Conservation (phyloP, 2,329 filamentous ascomycete genomes). For the Beauveria varroae region DNA sequence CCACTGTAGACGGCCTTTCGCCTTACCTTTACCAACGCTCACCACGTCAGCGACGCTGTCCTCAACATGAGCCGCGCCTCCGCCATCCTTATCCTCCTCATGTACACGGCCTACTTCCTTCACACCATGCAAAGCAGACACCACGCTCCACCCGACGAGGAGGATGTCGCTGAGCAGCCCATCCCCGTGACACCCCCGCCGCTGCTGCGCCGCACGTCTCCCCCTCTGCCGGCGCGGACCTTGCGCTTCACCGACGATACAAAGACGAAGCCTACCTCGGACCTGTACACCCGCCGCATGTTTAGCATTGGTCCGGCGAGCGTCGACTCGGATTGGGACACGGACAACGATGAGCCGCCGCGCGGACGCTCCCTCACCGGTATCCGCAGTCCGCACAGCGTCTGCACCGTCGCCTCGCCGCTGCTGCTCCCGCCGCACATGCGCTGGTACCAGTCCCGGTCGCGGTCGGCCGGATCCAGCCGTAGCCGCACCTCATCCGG, state of each 20-base stretch:
- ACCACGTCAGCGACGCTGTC: conserved; percentile 51
- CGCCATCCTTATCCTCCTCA: conserved; percentile 63
- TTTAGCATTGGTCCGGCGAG: not conserved
- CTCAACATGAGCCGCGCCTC: conserved; percentile 71
- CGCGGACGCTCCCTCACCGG: not conserved
- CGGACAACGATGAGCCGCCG: not conserved
- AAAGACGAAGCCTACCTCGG: not conserved
- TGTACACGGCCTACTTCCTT: conserved; percentile 66
- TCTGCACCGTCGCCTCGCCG: conserved; percentile 16
- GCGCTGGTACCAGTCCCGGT: conserved; percentile 19
- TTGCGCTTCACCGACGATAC: conserved; percentile 15
- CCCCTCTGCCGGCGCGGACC: conserved; percentile 15
- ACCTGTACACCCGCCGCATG: not conserved
- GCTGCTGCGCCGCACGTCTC: not conserved
- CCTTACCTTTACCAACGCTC: conserved; percentile 46
- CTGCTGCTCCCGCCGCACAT: conserved; percentile 7
- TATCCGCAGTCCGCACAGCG: not conserved
- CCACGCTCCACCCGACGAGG: conserved; percentile 52
- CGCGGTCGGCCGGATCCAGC: conserved; percentile 19
- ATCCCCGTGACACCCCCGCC: conserved; percentile 25
- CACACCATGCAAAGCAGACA: conserved; percentile 66
- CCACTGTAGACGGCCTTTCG: conserved; percentile 31
- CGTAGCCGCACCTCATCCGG: conserved; percentile 19
- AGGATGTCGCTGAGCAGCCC: conserved; percentile 38
- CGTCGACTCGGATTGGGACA: not conserved